Evolutionary conservation across 495 filamentous ascomycete species (phyloP).

Genomic region (Cladorrhinum samala): DNA sequence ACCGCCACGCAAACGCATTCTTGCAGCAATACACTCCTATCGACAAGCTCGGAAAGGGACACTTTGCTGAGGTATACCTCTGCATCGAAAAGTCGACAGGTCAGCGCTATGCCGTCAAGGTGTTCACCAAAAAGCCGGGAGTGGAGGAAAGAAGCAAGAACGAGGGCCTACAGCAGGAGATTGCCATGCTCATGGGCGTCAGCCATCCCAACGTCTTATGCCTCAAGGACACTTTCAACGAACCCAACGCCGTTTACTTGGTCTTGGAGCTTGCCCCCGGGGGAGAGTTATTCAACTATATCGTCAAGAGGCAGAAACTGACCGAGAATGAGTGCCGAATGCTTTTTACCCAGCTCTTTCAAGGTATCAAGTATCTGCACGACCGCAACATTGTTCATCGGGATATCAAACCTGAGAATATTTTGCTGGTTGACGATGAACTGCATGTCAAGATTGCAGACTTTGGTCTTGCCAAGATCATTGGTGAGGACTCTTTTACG

Average conservation of each 20-base stretch:
- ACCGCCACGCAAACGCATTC: conserved; percentile 69
- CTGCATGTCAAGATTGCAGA: conserved; percentile 89
- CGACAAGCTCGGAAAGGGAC: conserved; percentile 88
- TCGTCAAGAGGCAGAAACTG: conserved; percentile 81
- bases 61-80: conserved; percentile 92
- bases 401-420: conserved; percentile 99
- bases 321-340: conserved; percentile 77
- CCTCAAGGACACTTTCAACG: conserved; percentile 92
- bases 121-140: conserved; percentile 75
- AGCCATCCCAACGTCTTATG: conserved; percentile 94
- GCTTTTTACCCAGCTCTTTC: conserved; percentile 86
- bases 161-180: conserved; percentile 87
- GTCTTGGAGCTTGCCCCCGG: conserved; percentile 86
- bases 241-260: conserved; percentile 83
- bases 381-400: conserved; percentile 96
- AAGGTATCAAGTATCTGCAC: conserved; percentile 92
- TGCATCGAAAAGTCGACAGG: conserved; percentile 83
- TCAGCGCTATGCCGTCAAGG: conserved; percentile 83
- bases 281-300: conserved; percentile 93
- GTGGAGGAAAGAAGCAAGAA: conserved; percentile 75
- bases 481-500: conserved; percentile 97
- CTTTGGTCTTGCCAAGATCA: conserved; percentile 97
- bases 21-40: conserved; percentile 76
- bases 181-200: conserved; percentile 91
- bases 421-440: conserved; percentile 77